Evolutionary conservation across 2,329 filamentous ascomycete genomes (phyloP).

Genomic region (Metarhizium sp.): DNA sequence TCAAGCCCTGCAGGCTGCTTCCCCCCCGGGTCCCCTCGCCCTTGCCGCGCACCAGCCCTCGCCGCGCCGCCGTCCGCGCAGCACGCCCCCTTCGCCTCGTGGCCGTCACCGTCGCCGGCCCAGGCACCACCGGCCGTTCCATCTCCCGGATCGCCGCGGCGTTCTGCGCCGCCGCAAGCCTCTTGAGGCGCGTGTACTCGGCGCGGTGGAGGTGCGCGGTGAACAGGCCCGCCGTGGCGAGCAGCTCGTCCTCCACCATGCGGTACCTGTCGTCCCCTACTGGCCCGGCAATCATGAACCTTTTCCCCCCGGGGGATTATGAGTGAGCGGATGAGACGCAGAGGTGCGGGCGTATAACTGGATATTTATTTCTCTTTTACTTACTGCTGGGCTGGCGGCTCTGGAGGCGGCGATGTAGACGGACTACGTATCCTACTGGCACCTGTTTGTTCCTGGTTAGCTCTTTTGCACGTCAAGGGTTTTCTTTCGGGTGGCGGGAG

Average conservation of each 20-base stretch:
- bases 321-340: too few relatives aligned
- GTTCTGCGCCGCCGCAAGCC: conserved; percentile 43
- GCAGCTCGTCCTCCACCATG: conserved; percentile 79
- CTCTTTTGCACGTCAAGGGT: too few relatives aligned
- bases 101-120: conserved; percentile 19
- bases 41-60: conserved; percentile 9
- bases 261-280: conserved; percentile 63
- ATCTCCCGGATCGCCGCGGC: conserved; percentile 40
- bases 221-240: conserved; percentile 56
- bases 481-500: too few relatives aligned
- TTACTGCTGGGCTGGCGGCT: conserved; percentile 37
- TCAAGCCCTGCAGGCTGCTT: conserved; percentile 30
- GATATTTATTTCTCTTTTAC: neutral
- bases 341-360: too few relatives aligned
- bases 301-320: conserved; percentile 13
- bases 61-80: conserved; percentile 16
- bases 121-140: conserved; percentile 38
- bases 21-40: conserved; percentile 15
- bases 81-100: conserved; percentile 13
- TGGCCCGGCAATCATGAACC: conserved; percentile 56
- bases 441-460: neutral
- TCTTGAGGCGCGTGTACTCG: conserved; percentile 62
- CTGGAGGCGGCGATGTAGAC: conserved; percentile 43
- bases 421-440: conserved; percentile 24
- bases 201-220: conserved; percentile 69